Conservation (phyloP, 108 stramenopile genomes). For the Ochromonas danica region DNA sequence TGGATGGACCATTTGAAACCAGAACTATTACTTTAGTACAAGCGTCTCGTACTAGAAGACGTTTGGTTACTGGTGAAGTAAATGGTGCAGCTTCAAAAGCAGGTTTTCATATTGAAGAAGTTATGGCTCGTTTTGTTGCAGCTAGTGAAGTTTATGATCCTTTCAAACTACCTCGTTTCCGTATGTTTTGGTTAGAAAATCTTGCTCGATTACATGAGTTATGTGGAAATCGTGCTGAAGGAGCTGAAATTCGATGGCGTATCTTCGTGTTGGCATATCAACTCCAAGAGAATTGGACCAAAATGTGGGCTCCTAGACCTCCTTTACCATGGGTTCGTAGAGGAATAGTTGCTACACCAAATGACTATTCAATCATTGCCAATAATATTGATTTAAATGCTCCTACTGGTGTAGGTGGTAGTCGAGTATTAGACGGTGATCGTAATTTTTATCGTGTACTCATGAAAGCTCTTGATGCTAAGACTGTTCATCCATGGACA, state of each 20-base stretch:
- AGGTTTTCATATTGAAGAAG: slow-evolving; percentile 10
- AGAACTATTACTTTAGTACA: background rate
- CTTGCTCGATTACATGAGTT: slow-evolving; percentile 12
- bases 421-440: background rate
- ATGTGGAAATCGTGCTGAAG: background rate
- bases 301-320: slow-evolving; percentile 26
- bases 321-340: background rate
- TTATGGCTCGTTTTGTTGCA: slow-evolving; percentile 1
- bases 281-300: background rate
- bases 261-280: background rate
- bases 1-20: slow-evolving; percentile 8
- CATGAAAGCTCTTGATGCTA: background rate
- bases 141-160: slow-evolving; percentile 1
- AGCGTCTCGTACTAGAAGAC: background rate
- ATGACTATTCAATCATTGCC: background rate
- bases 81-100: background rate
- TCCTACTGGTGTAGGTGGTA: background rate
- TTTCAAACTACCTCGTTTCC: slow-evolving; percentile 17
- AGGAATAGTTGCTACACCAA: background rate
- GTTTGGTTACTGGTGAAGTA: background rate
- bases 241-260: slow-evolving; percentile 9
- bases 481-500: background rate
- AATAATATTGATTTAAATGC: background rate
- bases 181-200: slow-evolving; percentile 19
- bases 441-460: slow-evolving; percentile 4